A percentile compares a stretch with the other conserved stretches of the same genome.
Evolutionary conservation across 305 asterid species (phyloP).

Genomic region (Solanum hybrid): DNA sequence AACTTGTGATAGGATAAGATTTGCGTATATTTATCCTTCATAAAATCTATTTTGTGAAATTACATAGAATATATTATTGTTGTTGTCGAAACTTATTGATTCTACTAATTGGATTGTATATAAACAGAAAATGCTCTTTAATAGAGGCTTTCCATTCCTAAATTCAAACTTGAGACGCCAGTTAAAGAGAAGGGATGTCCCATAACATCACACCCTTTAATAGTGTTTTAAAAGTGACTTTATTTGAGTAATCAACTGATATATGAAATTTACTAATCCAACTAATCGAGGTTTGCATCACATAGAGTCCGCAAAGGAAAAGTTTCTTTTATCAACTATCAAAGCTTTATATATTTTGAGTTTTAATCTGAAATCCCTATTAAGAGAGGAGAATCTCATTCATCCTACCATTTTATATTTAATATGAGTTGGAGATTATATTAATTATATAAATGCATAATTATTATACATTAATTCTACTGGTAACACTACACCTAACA

Average conservation of each 20-base stretch:
- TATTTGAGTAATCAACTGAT: background rate
- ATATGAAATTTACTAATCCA: background rate
- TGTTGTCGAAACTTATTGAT: background rate
- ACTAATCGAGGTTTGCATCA: background rate
- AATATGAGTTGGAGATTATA: background rate
- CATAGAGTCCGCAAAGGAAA: too few relatives aligned
- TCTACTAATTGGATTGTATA: background rate
- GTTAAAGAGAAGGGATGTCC: background rate
- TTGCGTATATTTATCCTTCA: background rate
- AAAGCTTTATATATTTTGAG: background rate
- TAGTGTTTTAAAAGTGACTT: background rate
- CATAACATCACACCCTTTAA: background rate
- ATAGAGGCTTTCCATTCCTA: background rate
- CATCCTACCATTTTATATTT: background rate
- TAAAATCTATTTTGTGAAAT: background rate
- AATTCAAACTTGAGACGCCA: background rate
- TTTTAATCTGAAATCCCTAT: background rate
- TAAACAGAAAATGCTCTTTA: background rate
- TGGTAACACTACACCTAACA: background rate
- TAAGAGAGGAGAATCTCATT: background rate
- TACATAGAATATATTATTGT: background rate
- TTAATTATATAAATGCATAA: background rate
- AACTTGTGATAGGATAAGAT: background rate
- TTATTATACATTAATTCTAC: background rate
- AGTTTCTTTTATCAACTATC: background rate